Conservation (phyloP, 1,139 yeast species). For the Pichia sp. region DNA sequence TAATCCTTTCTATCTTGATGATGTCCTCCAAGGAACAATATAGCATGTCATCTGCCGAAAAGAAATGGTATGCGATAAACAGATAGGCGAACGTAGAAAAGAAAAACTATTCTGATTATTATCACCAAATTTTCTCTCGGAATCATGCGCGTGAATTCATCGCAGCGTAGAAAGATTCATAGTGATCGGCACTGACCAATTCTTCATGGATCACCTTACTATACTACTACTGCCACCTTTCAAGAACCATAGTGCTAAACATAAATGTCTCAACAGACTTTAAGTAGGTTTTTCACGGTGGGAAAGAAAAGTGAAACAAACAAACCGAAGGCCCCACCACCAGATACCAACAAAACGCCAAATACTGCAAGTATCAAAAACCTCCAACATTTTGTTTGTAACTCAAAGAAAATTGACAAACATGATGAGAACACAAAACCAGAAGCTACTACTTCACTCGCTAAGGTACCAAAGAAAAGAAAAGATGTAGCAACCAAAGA, state of each 20-base stretch:
- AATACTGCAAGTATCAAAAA: background rate
- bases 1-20: background rate
- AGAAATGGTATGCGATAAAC: background rate
- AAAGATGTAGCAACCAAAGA: background rate
- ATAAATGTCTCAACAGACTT: constrained; percentile 14
- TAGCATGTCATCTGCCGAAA: background rate
- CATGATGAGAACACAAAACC: background rate
- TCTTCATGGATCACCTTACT: too few species aligned
- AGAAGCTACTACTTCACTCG: background rate
- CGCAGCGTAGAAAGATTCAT: background rate
- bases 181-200: too few species aligned
- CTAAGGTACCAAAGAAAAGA: background rate
- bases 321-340: background rate
- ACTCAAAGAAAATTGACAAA: background rate
- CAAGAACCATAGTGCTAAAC: background rate
- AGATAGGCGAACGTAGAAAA: background rate
- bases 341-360: background rate
- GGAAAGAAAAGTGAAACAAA: constrained; percentile 2
- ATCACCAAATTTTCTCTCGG: background rate
- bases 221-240: too few species aligned
- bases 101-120: background rate
- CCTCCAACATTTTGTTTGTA: background rate
- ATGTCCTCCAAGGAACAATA: background rate
- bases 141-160: background rate
- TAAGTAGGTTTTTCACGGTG: constrained; percentile 22